Percentiles rank a stretch among this genome's conserved stretches.
Conservation (phyloP, 2,329 filamentous ascomycete species). For the Didymosphaeria variabile region DNA sequence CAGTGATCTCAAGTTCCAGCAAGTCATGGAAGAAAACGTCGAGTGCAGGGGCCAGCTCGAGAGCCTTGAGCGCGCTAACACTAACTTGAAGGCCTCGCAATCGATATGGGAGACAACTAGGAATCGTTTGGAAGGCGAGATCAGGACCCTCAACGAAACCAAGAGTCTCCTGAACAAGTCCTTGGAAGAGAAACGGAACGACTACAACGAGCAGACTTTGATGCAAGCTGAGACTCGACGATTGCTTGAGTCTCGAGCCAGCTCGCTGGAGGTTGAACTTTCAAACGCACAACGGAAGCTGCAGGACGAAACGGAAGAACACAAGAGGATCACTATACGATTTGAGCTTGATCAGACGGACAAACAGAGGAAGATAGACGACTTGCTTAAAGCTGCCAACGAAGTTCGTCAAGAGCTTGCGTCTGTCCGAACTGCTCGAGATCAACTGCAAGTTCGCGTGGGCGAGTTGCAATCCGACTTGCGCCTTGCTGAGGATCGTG, state of each 20-base stretch:
- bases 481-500: constrained; percentile 86
- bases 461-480: constrained; percentile 90
- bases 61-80: constrained; percentile 87
- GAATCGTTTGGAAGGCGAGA: constrained; percentile 85
- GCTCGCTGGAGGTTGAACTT: constrained; percentile 81
- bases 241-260: constrained; percentile 79
- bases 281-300: constrained; percentile 82
- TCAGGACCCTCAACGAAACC: constrained; percentile 84
- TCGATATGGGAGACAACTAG: constrained; percentile 95
- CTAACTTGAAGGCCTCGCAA: constrained; percentile 94
- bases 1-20: constrained; percentile 88
- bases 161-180: constrained; percentile 83
- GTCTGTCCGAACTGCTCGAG: constrained; percentile 83
- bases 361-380: constrained; percentile 89
- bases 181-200: constrained; percentile 82
- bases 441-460: constrained; percentile 87
- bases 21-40: constrained; percentile 91
- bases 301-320: constrained; percentile 82
- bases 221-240: constrained; percentile 82
- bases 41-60: constrained; percentile 84
- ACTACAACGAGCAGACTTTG: constrained; percentile 91
- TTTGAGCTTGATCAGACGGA: constrained; percentile 93
- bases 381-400: constrained; percentile 81
- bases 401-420: constrained; percentile 87
- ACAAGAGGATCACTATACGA: constrained; percentile 80